phyloP scores from a whole-genome alignment of 495 filamentous ascomycete genomes.

The Neurospora sp. region DNA sequence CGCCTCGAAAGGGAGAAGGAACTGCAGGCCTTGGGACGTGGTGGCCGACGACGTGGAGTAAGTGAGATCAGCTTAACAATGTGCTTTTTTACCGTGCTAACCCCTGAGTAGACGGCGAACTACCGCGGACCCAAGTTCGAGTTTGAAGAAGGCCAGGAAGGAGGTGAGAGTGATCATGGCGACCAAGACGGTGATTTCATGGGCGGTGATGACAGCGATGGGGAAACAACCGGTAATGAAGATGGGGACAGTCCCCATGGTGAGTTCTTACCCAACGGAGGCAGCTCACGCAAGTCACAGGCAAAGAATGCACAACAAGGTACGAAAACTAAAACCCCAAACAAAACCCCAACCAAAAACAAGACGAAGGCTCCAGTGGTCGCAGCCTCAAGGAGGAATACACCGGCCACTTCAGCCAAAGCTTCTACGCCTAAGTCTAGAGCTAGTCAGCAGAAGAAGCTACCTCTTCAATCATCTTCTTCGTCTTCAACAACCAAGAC shows the following conservation, averaged over 20 bases:
- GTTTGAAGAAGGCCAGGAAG: slow-evolving; percentile 20
- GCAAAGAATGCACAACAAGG: background rate
- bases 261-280: slow-evolving; percentile 7
- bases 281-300: slow-evolving; percentile 5
- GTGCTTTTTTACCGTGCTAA: slow-evolving; percentile 13
- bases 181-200: slow-evolving; percentile 23
- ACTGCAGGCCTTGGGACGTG: slow-evolving; percentile 67
- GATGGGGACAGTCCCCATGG: slow-evolving; percentile 9
- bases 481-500: background rate
- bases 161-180: slow-evolving; percentile 17
- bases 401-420: background rate
- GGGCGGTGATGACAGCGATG: slow-evolving; percentile 21
- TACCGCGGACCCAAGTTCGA: slow-evolving; percentile 16
- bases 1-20: slow-evolving; percentile 52
- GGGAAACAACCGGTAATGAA: slow-evolving; percentile 17
- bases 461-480: slow-evolving; percentile 1
- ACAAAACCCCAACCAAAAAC: background rate
- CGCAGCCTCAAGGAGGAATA: background rate
- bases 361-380: background rate
- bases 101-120: slow-evolving; percentile 14
- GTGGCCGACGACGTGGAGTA: slow-evolving; percentile 56
- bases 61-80: slow-evolving; percentile 7
- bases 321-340: background rate
- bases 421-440: background rate
- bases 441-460: background rate